Conservation (phyloP, 2,329 filamentous ascomycete genomes). For the Cladosporium sp. region DNA sequence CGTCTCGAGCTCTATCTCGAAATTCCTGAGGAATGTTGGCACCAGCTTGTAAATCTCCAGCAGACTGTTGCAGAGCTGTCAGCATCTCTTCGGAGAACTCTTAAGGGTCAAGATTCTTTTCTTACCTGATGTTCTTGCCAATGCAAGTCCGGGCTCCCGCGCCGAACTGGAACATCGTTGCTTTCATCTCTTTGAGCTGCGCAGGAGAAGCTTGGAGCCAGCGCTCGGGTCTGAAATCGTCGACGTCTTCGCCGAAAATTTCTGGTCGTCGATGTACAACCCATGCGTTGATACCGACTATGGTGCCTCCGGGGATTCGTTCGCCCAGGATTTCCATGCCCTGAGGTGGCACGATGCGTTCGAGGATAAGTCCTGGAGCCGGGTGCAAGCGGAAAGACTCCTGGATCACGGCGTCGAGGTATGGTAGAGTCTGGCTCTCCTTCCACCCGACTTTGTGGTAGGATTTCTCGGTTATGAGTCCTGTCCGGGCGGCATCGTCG, state of each 20-base stretch:
- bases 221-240: constrained; percentile 63
- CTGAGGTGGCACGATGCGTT: constrained; percentile 63
- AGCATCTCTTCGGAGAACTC: background rate
- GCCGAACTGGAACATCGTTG: constrained; percentile 68
- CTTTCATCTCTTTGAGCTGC: constrained; percentile 61
- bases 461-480: constrained; percentile 38
- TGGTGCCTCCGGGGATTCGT: constrained; percentile 63
- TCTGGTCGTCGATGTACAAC: constrained; percentile 64
- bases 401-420: constrained; percentile 73
- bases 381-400: constrained; percentile 74
- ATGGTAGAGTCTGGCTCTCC: constrained; percentile 65
- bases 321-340: constrained; percentile 60
- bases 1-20: constrained; percentile 50
- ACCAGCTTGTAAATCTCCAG: constrained; percentile 50
- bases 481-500: constrained; percentile 52
- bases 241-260: constrained; percentile 64
- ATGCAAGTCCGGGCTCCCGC: constrained; percentile 65
- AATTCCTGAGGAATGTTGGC: constrained; percentile 57
- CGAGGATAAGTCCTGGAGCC: constrained; percentile 65
- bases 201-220: constrained; percentile 55
- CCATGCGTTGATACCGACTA: constrained; percentile 72
- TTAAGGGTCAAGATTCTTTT: background rate
- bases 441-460: constrained; percentile 63
- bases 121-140: constrained; percentile 47
- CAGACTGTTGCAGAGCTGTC: constrained; percentile 26